Evolutionary conservation across 768 basidiomycete genomes (phyloP).

Genomic region (Pulveroboletus ravenelii): DNA sequence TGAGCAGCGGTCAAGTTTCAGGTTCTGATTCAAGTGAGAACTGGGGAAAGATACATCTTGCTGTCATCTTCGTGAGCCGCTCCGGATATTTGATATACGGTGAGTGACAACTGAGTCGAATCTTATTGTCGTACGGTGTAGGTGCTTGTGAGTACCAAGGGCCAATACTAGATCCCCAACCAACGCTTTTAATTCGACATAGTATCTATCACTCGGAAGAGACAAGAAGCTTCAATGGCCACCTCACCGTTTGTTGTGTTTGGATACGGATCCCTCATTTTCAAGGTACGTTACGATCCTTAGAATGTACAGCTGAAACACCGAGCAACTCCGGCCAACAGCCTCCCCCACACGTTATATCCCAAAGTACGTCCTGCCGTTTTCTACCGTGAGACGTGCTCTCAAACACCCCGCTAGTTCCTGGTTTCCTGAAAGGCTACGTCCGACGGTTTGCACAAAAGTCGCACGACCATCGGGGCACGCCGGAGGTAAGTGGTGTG

Average conservation of each 20-base stretch:
- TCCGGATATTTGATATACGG: too few relatives aligned
- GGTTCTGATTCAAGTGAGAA: too few relatives aligned
- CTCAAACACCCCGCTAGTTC: slow-evolving; percentile 34
- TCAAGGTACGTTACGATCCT: slow-evolving; percentile 48
- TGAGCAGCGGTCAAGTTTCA: too few relatives aligned
- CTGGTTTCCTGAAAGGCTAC: slow-evolving; percentile 87
- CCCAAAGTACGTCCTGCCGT: slow-evolving; percentile 45
- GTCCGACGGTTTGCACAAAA: slow-evolving; percentile 87
- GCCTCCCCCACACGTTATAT: slow-evolving; percentile 79
- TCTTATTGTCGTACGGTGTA: too few relatives aligned
- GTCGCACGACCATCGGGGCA: slow-evolving; percentile 91
- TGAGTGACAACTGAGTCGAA: too few relatives aligned
- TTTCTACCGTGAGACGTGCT: not conserved
- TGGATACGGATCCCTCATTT: slow-evolving; percentile 90
- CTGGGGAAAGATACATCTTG: too few relatives aligned
- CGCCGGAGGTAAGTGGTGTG: slow-evolving; percentile 55
- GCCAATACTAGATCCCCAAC: too few relatives aligned
- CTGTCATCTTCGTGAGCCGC: too few relatives aligned
- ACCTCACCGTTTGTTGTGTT: slow-evolving; percentile 64
- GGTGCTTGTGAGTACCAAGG: too few relatives aligned
- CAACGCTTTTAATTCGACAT: too few relatives aligned
- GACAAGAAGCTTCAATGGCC: slow-evolving; percentile 4
- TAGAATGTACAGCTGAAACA: not conserved
- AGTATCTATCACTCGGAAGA: not conserved
- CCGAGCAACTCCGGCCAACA: slow-evolving; percentile 25